Conservation (phyloP, 768 basidiomycete genomes). For the Amanita fuliginea region DNA sequence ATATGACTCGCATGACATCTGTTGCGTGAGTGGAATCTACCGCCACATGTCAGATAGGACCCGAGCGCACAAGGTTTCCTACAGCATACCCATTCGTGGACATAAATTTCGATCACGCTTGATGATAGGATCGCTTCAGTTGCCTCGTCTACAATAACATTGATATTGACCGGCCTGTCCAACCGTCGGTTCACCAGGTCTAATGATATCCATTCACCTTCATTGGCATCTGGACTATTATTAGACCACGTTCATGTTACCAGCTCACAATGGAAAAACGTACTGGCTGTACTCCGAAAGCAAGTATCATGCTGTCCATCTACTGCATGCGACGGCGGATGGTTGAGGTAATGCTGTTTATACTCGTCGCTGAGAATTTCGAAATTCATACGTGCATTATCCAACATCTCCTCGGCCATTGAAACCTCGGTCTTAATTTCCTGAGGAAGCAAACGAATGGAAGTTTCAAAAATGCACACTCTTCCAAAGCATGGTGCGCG, state of each 20-base stretch:
- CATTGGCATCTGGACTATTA: constrained; percentile 14
- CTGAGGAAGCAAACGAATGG: constrained; percentile 32
- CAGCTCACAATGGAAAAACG: constrained; percentile 10
- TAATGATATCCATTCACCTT: constrained; percentile 19
- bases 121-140: constrained; percentile 13
- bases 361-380: constrained; percentile 21
- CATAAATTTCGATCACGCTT: constrained; percentile 9
- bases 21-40: background rate
- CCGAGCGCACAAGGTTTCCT: background rate
- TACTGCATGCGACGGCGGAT: constrained; percentile 43
- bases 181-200: constrained; percentile 11
- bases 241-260: background rate
- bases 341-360: constrained; percentile 26
- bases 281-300: constrained; percentile 40
- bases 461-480: constrained; percentile 42
- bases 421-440: constrained; percentile 12
- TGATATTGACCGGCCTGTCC: constrained; percentile 8
- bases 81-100: constrained; percentile 1
- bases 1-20: background rate
- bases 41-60: background rate
- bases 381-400: constrained; percentile 26
- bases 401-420: constrained; percentile 28
- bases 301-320: constrained; percentile 38
- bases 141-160: constrained; percentile 16
- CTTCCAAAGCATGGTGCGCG: constrained; percentile 31